Conservation (phyloP, 192 early-diverging fungal genomes). For the Coemansia sp. region DNA sequence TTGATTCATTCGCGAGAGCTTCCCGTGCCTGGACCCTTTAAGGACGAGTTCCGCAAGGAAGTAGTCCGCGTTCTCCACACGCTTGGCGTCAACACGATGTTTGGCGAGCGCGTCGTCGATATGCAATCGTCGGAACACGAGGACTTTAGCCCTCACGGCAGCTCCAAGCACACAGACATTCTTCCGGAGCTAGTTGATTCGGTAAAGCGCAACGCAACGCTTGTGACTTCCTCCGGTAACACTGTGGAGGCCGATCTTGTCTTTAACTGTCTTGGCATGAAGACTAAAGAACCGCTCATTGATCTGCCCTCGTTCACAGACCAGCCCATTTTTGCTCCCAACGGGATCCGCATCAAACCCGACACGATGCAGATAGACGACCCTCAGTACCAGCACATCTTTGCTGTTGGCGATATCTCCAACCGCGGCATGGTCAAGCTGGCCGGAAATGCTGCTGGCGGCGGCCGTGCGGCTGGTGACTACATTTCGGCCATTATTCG, state of each 20-base stretch:
- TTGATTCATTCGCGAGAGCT: constrained; percentile 56
- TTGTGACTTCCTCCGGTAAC: constrained; percentile 25
- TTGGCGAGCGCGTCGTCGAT: constrained; percentile 55
- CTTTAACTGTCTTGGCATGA: constrained; percentile 40
- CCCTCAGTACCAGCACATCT: constrained; percentile 64
- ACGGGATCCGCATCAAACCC: constrained; percentile 53
- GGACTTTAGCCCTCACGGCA: constrained; percentile 9
- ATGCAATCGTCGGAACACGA: constrained; percentile 21
- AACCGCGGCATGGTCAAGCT: constrained; percentile 41
- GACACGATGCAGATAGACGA: constrained; percentile 68
- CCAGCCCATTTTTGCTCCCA: constrained; percentile 20
- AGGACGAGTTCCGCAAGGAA: constrained; percentile 58
- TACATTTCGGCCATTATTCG: constrained; percentile 37
- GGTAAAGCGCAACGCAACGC: constrained; percentile 38
- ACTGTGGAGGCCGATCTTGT: constrained; percentile 36
- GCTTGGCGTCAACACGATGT: constrained; percentile 51
- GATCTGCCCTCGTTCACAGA: constrained; percentile 37
- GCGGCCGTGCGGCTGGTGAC: constrained; percentile 27
- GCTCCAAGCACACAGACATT: constrained; percentile 35
- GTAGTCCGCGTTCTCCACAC: constrained; percentile 39
- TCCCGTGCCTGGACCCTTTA: constrained; percentile 54
- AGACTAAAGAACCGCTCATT: constrained; percentile 29
- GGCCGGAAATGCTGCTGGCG: constrained; percentile 31
- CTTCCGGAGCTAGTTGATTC: constrained; percentile 48
- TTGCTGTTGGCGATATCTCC: constrained; percentile 71